These are phyloP conservation scores for Spathaspora sp. DNA, from an alignment of 805 yeast genomes.

Conservation along the genomic window DNA sequence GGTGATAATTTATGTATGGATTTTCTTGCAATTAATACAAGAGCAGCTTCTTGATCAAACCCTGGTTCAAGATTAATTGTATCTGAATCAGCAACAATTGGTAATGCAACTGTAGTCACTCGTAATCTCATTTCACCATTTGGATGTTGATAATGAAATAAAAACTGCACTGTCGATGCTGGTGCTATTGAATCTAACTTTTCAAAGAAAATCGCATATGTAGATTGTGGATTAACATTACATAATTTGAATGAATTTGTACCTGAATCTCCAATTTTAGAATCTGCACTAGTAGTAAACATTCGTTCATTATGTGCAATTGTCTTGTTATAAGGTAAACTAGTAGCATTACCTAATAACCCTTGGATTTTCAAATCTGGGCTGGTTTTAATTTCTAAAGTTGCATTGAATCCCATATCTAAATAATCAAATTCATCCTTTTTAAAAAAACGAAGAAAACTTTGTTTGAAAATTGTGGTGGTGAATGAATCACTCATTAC, in stretches of 20 bases:
- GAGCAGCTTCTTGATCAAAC: constrained; percentile 70
- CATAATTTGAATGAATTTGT: constrained; percentile 62
- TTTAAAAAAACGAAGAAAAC: constrained; percentile 50
- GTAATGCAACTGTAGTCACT: constrained; percentile 55
- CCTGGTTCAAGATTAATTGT: constrained; percentile 39
- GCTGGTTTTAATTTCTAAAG: constrained; percentile 53
- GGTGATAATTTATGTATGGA: constrained; percentile 41
- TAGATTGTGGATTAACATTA: constrained; percentile 50
- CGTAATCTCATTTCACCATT: constrained; percentile 54
- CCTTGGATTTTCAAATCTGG: constrained; percentile 53
- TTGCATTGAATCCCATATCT: constrained; percentile 56
- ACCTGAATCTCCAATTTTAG: constrained; percentile 43
- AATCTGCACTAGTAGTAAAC: constrained; percentile 22
- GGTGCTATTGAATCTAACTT: constrained; percentile 35
- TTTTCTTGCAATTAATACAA: constrained; percentile 56
- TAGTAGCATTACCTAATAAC: constrained; percentile 59
- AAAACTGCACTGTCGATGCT: constrained; percentile 44
- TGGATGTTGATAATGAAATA: constrained; percentile 61
- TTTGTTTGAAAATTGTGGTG: constrained; percentile 66
- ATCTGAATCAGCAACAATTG: constrained; percentile 39
- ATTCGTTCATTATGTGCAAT: constrained; percentile 9
- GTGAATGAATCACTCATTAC: constrained; percentile 64
- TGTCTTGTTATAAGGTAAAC: constrained; percentile 31
- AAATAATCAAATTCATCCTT: constrained; percentile 31
- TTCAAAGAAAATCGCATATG: constrained; percentile 59